Conservation (phyloP, 371 early-diverging fungal species). For the Mortierella sp. region DNA sequence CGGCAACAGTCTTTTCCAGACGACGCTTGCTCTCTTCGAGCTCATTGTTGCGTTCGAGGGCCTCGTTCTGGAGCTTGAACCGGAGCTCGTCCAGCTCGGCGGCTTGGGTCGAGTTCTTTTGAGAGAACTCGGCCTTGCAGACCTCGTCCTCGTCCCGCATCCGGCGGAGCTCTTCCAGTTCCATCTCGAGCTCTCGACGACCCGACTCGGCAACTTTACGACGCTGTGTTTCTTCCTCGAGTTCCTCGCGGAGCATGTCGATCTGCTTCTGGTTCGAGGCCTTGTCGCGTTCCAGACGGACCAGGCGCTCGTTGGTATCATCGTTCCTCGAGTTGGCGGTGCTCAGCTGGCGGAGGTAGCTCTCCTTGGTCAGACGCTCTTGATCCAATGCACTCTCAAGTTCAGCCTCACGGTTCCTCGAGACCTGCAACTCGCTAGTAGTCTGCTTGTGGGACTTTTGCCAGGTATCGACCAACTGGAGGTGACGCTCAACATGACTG, state of each 20-base stretch:
- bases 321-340: constrained; percentile 66
- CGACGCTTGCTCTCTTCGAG: constrained; percentile 75
- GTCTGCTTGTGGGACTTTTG: constrained; percentile 71
- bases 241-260: constrained; percentile 68
- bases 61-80: constrained; percentile 74
- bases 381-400: constrained; percentile 63
- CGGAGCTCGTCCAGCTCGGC: constrained; percentile 78
- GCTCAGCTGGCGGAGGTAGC: constrained; percentile 66
- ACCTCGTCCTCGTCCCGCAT: constrained; percentile 79
- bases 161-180: constrained; percentile 69
- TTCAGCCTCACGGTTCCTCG: constrained; percentile 61
- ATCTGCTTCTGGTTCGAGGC: constrained; percentile 65
- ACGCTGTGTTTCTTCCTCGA: constrained; percentile 75
- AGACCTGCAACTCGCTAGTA: constrained; percentile 62
- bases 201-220: constrained; percentile 59
- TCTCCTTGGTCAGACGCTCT: constrained; percentile 64
- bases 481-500: constrained; percentile 60
- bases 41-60: constrained; percentile 65
- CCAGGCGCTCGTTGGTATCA: constrained; percentile 63
- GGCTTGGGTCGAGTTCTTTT: constrained; percentile 69
- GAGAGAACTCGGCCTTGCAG: constrained; percentile 66
- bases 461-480: constrained; percentile 50
- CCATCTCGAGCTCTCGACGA: constrained; percentile 51
- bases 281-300: constrained; percentile 72
- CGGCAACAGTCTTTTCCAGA: constrained; percentile 74